These are phyloP conservation scores for Ceratobasidium sp. DNA, from an alignment of 1,284 basidiomycete species.

Conservation along the genomic window DNA sequence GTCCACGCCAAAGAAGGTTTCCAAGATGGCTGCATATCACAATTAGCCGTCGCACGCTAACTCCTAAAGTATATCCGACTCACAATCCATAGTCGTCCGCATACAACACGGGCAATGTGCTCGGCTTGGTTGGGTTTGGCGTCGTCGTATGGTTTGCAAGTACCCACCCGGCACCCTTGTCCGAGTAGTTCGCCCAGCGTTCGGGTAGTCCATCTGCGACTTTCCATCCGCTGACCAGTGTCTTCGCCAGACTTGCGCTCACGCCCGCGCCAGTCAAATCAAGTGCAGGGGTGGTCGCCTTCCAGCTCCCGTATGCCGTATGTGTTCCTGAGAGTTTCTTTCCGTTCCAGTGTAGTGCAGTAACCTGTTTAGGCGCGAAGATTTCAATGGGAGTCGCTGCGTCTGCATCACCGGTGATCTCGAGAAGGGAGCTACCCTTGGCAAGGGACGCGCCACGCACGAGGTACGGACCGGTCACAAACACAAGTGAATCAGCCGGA, in stretches of 20 bases:
- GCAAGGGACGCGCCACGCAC: constrained; percentile 45
- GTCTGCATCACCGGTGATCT: constrained; percentile 45
- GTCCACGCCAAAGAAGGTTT: constrained; percentile 54
- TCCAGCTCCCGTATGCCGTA: constrained; percentile 40
- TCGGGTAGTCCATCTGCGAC: constrained; percentile 45
- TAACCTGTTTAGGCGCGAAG: constrained; percentile 45
- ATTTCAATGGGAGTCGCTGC: constrained; percentile 43
- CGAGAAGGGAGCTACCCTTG: constrained; percentile 50
- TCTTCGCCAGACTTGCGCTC: constrained; percentile 20
- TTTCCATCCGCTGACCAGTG: constrained; percentile 31
- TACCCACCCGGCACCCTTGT: constrained; percentile 40
- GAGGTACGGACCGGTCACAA: constrained; percentile 48
- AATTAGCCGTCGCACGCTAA: background rate
- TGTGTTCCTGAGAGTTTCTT: constrained; percentile 31
- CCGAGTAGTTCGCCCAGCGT: constrained; percentile 42
- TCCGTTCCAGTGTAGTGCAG: constrained; percentile 50
- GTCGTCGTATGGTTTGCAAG: constrained; percentile 38
- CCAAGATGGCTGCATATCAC: constrained; percentile 35
- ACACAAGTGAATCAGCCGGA: constrained; percentile 44
- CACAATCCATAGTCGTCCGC: constrained; percentile 46
- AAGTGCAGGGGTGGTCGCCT: constrained; percentile 16
- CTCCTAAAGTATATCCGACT: background rate
- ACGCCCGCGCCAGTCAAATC: constrained; percentile 23
- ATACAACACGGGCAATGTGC: constrained; percentile 40
- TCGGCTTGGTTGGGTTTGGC: constrained; percentile 37